Evolutionary conservation across 805 yeast species (phyloP), one percentile per base, ranked within the genome.

Genomic region (Priceomyces haplophilus): DNA sequence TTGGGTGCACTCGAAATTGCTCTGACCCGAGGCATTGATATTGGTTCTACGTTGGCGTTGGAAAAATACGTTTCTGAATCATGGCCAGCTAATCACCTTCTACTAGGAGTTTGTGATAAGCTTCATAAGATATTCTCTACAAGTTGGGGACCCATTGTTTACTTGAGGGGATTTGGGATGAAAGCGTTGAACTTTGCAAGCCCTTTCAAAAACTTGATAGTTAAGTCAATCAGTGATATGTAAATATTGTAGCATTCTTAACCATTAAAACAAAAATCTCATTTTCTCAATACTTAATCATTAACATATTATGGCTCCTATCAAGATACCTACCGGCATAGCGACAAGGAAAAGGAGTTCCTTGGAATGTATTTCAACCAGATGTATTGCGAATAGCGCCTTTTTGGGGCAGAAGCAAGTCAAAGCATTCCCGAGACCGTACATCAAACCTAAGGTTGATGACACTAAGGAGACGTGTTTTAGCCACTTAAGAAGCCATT

Each of bases 101-200:
- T 90, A 49, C 67, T 93, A 37, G 97, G 97, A 0, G 83, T 86
- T 25, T 93, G 93, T 37, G 99, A 93, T 63, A 89, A 89, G 62
- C 66, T 93, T 46, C 96, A 90, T 65, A 93, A 91, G 64, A 65
- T 93, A 19, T 91, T 90, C 58, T 73, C 88, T 5, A 82, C 86
- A 1, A 87, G 82, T 49, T 77, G 73, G 45, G 71, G 73, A 35
- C 96, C 97, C 1, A 52, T 91, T 3, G 97, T 90, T 23, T 74
- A 78, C 34, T 64, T 82, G 24, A 73, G 98, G 54, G 78, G 91
- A 1, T 52, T 82, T 19, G 99, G 99, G 0, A 75, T 91, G 51
- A 81, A 80, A 44, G 50, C 80, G 1, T 72, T 89, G 33, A 85
- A 91, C 60, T 70, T 69, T 36, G 48, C 87, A 23, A 79, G 76